Base-by-base conservation (phyloP, 176 grass and related monocot genomes). In the Musa beccarii region DNA sequence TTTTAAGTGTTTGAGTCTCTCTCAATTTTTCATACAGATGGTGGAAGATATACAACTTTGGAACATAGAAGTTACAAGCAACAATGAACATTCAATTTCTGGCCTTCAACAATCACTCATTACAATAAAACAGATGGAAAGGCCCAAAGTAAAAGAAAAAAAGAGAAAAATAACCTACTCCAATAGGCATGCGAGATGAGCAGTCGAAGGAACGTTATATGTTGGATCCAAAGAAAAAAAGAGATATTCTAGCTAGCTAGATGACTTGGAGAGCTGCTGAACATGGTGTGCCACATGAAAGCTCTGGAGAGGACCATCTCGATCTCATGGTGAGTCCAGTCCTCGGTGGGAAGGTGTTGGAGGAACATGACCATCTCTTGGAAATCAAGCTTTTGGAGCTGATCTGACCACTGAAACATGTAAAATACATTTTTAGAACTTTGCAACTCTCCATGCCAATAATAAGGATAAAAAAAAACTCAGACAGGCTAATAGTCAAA, bases 311-410 rank as follows among this genome's bases (percentile, higher is more conserved):
- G 89, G 43, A 95, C 86, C 91, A 88, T 92, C 84, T 94, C 90
- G 13, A 99, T 86, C 74, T 94, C 91, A 0, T 99, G 81, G 84
- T 99, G 91, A 1, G 84, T 86, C 96, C 96, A 99, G 51, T 87
- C 90, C 85, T 86, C 89, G 2, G 96, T 99, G 0, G 96, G 96
- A 34, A 99, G 79, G 73, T 92, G 96, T 79, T 99, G 96, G 29
- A 99, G 91, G 71, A 99, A 86, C 96, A 99, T 99, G 23, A 99
- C 96, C 88, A 95, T 88, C 77, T 99, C 96, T 81, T 99, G 96
- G 51, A 99, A 99, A 77, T 99, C 96, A 49, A 99, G 54, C 74
- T 92, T 91, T 81, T 95, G 84, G 81, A 99, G 86, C 79, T 92
- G 86, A 24, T 92, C 96, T 19, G 96, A 95, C 96, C 96, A 99